Conservation (phyloP, 192 early-diverging fungal species). For the Borealophlyctis nickersoniae region DNA sequence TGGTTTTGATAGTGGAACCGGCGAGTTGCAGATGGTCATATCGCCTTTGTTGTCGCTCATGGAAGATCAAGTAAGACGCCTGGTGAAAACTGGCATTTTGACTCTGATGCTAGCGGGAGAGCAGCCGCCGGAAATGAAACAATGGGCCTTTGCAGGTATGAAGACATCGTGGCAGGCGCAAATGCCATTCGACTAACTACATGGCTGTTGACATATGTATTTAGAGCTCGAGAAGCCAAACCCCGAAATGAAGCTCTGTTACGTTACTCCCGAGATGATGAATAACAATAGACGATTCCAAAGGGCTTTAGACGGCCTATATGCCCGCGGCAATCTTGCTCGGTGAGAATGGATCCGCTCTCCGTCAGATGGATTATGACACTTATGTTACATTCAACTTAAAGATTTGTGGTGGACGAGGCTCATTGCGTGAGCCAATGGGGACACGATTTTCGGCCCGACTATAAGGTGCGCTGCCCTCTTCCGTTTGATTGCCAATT, state of each 20-base stretch:
- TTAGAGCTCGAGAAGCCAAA: slow-evolving; percentile 47
- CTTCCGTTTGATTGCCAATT: background rate
- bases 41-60: slow-evolving; percentile 95
- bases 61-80: slow-evolving; percentile 84
- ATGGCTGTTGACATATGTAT: too few relatives aligned
- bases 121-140: slow-evolving; percentile 43
- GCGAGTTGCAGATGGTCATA: slow-evolving; percentile 56
- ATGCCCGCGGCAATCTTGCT: slow-evolving; percentile 63
- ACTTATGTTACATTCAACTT: background rate
- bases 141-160: slow-evolving; percentile 49
- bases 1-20: too few relatives aligned
- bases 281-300: slow-evolving; percentile 60
- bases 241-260: slow-evolving; percentile 64
- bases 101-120: slow-evolving; percentile 62
- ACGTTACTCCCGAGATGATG: slow-evolving; percentile 85
- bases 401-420: slow-evolving; percentile 90
- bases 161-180: too few relatives aligned
- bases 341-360: slow-evolving; percentile 28
- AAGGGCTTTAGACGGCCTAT: slow-evolving; percentile 50
- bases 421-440: slow-evolving; percentile 95
- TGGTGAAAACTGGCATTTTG: slow-evolving; percentile 60
- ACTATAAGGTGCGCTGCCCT: slow-evolving; percentile 62
- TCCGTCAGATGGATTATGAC: background rate
- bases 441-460: slow-evolving; percentile 97
- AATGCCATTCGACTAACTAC: too few relatives aligned